These are phyloP conservation scores for Neurospora cerealis DNA, from an alignment of 495 filamentous ascomycete species.

Conservation along the genomic window DNA sequence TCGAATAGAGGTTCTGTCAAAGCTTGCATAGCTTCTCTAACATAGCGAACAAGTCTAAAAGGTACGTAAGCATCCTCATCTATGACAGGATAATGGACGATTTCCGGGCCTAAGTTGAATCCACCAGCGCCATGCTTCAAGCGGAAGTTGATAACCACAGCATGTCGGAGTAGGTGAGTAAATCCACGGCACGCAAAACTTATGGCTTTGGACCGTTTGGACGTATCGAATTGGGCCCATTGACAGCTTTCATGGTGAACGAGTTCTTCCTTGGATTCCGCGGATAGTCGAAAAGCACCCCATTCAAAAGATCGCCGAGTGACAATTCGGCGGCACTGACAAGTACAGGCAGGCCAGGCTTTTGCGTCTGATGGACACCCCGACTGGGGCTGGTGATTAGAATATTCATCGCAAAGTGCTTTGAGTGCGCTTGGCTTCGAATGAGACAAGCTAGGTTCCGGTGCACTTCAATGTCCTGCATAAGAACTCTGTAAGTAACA, in stretches of 20 bases:
- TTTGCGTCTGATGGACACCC: not conserved
- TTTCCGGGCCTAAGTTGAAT: not conserved
- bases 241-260: not conserved
- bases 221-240: not conserved
- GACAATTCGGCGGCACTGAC: not conserved
- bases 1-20: not conserved
- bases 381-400: not conserved
- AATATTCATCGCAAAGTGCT: not conserved
- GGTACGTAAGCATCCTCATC: not conserved
- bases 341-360: not conserved
- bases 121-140: not conserved
- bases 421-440: not conserved
- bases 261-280: not conserved
- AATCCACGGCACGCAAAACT: not conserved
- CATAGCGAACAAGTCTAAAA: not conserved
- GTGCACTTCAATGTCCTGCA: not conserved
- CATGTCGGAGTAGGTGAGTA: not conserved
- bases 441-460: not conserved
- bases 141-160: not conserved
- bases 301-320: not conserved
- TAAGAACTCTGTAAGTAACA: not conserved
- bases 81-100: not conserved
- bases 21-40: accelerated
- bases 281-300: not conserved
- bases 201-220: not conserved